Evolutionary conservation across 108 stramenopile species (phyloP), one percentile per base, ranked within the genome.

Genomic region (Epipyxis sp.): DNA sequence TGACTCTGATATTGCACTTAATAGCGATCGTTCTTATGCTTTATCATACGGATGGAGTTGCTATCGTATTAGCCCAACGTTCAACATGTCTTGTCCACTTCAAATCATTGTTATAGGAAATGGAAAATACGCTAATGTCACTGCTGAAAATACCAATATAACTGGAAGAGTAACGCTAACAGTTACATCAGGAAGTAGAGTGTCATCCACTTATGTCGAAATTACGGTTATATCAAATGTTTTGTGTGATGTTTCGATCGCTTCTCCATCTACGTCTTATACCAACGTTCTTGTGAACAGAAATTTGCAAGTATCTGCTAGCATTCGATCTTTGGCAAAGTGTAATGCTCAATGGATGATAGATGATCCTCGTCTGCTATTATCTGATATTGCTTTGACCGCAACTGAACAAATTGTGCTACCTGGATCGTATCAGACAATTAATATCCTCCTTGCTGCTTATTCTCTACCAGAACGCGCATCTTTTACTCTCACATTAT

Each of bases 181-280:
- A 32, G 61, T 32, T 32, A 65, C 61, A 32, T 65, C 20, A 16
- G 34, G 34, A 16, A 65, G 34, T 32, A 32, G 20, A 32, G 34
- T 65, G 61, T 32, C 20, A 32, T 65, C 61, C 61, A 32, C 61
- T 65, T 65, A 65, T 65, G 61, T 65, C 30, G 61, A 65, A 32
- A 32, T 65, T 32, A 32, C 61, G 34, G 34, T 65, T 32, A 16
- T 65, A 16, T 32, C 34, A 16, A 65, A 65, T 65, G 61, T 32
- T 65, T n/a, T n/a, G n/a, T n/a, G n/a, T n/a, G n/a, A n/a, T 32
- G 61, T 65, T 32, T 65, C 34, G 61, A 16, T 65, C 61, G 61
- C 61, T 16, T 32, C 34, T 16, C 61, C 61, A 65, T 65, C 61
- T 32, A 32, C 61, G 20, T 32, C 61, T 65, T 32, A 65, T 65